phyloP scores from a whole-genome alignment of 805 yeast species.

The Cyberlindnera samutprakarnensis region DNA sequence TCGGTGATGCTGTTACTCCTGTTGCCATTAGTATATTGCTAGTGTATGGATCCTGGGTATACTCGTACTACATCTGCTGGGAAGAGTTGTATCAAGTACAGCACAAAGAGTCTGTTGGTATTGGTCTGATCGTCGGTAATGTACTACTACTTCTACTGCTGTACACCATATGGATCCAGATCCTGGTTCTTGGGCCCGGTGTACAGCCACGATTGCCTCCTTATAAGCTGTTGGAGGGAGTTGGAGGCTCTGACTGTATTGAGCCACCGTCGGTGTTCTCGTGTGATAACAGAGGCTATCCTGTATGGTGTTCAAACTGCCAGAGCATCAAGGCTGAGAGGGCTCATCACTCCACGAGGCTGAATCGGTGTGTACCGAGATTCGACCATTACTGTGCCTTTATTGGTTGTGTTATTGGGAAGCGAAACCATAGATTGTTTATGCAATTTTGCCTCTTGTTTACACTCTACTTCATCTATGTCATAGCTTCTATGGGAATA shows the following conservation, averaged over 20 bases:
- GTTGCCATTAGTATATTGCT: constrained; percentile 4
- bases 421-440: constrained; percentile 54
- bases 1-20: constrained; percentile 2
- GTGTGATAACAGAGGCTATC: constrained; percentile 69
- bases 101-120: constrained; percentile 18
- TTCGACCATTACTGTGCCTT: constrained; percentile 85
- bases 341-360: constrained; percentile 58
- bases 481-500: constrained; percentile 31
- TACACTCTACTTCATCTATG: constrained; percentile 29
- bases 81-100: constrained; percentile 13
- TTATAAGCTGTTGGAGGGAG: constrained; percentile 20
- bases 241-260: constrained; percentile 17
- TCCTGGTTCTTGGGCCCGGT: constrained; percentile 55
- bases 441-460: constrained; percentile 40
- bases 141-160: constrained; percentile 23
- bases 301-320: constrained; percentile 69
- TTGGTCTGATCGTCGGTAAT: constrained; percentile 25
- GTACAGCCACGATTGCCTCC: constrained; percentile 31
- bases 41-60: constrained; percentile 19
- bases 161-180: constrained; percentile 35
- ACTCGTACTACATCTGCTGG: constrained; percentile 24
- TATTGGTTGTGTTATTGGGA: constrained; percentile 69
- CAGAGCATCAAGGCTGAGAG: constrained; percentile 58
- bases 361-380: constrained; percentile 52
- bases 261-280: constrained; percentile 51